Evolutionary conservation across 768 basidiomycete genomes (phyloP), one percentile per base, ranked within the genome.

Genomic region (Mycena chlorophos): DNA sequence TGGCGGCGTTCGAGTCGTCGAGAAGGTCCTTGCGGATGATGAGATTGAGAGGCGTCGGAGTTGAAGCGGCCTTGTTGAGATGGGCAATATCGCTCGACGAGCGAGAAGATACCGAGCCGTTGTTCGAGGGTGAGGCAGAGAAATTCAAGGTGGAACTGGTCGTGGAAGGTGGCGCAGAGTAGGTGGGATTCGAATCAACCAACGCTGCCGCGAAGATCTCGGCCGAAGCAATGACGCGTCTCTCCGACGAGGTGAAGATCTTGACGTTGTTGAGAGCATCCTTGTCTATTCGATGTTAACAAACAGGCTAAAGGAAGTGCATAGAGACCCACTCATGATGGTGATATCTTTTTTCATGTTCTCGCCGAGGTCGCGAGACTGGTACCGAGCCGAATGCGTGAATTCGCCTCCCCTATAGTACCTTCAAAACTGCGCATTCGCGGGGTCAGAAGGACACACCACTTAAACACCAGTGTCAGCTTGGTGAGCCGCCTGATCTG

Each of bases 1-100:
- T 99, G 2, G 97, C 97, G 1, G 97, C 97, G 71, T 98, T 99
- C 4, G 97, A 98, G 70, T 99, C 97, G 67, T 99, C 97, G 22
- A 99, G 75, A 23, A 99, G 78, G 71, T 98, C 97, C 66, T 98
- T 94, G 56, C 97, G 85, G 52, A 97, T 78, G 60, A 98, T 97
- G 43, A 99, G 80, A 58, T 86, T 86, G 49, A 81, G 70, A 5
- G 81, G 78, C 30, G 64, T 75, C 70, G 65, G 75, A 66, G 55
- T 69, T 55, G n/a, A n/a, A n/a, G n/a, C n/a, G n/a, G 71, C 73
- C 54, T 75, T 76, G 58, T 75, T 74, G 34, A 73, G 66, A 60
- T 74, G 72, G 3, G 69, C 65, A 28, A 73, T 67, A 29, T 85
- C 83, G 5, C 69, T 66, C 19, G 79, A 75, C n/a, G 79, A 80